Base-by-base conservation (phyloP, 441 rosid species). In the Lepidium campestre region DNA sequence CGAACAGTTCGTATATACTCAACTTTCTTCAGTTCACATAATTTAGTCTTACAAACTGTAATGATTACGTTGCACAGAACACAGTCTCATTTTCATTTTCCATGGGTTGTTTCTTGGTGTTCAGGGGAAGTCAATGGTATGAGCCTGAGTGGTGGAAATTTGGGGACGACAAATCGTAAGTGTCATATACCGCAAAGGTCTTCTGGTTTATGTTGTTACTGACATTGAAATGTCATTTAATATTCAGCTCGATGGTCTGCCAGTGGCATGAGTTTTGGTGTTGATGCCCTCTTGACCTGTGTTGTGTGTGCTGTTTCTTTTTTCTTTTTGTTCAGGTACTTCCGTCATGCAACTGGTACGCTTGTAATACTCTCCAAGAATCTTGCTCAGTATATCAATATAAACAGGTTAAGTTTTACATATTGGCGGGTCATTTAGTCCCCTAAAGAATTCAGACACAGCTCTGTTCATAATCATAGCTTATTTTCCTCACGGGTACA, bases 61-160 rank as follows among this genome's bases (percentile, higher is more conserved):
- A 36, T 25, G 18, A 8, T 49, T 55, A 54, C 10, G 7, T 60
- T 25, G 58, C 63, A 39, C 49, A 5, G 34, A 31, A 29, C 14
- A 27, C 39, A 11, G 45, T 45, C 62, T 68, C 45, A 68, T 40
- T 36, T 19, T 47, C 58, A 34, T 13, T 2, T 37, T 15, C 4
- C 19, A 57, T 36, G 41, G 52, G 49, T 61, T 29, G 27, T 17
- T 59, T 41, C 15, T 65, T 75, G 60, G 59, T 74, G 74, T 81
- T 68, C 84, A 91, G 98, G 88, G 97, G 97, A 76, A 84, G 68
- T 78, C 86, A 77, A 76, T 94, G 99, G 99, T 89, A 85, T 66
- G 99, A 94, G 77, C 96, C 99, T 45, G 99, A 94, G 9, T 91
- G 99, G 99, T 91, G 97, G 97, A 94, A 91, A 74, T 89, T 91